Conservation (phyloP, 2,329 filamentous ascomycete genomes). For the Alternaria tenuissima region DNA sequence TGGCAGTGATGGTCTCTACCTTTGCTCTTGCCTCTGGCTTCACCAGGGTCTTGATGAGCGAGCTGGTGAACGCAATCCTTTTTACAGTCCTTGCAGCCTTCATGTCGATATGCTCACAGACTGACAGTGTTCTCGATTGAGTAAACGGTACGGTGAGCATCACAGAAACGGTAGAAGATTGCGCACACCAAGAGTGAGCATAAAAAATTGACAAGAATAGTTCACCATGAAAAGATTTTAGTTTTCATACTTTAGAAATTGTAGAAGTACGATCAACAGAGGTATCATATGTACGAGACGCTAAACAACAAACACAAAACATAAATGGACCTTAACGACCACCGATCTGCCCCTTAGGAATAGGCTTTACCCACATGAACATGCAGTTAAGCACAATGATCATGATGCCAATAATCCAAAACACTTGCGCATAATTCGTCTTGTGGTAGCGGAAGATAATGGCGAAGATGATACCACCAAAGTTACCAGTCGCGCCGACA, state of each 20-base stretch:
- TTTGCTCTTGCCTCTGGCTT: too few species aligned
- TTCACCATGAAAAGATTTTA: background rate
- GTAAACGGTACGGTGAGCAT: too few species aligned
- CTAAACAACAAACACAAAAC: conserved; percentile 5
- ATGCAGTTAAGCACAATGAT: conserved; percentile 73
- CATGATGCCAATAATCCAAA: conserved; percentile 85
- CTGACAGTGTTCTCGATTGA: background rate
- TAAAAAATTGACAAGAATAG: background rate
- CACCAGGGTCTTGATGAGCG: too few species aligned
- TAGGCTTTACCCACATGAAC: conserved; percentile 69
- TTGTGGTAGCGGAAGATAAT: conserved; percentile 81
- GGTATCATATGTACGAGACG: conserved; percentile 11
- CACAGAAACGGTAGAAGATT: background rate
- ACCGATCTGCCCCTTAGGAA: conserved; percentile 63
- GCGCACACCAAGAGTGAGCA: background rate
- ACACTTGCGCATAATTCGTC: conserved; percentile 70
- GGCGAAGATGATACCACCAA: conserved; percentile 85
- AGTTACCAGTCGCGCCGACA: conserved; percentile 80
- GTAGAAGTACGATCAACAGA: background rate
- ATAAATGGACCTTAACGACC: conserved; percentile 40
- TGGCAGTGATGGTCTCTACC: too few species aligned
- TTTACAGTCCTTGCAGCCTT: too few species aligned
- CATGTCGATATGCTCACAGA: too few species aligned
- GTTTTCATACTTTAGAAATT: background rate
- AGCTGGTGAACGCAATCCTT: too few species aligned